Evolutionary conservation across 352 stramenopile genomes (phyloP), one percentile per base, ranked within the genome.

Genomic region (Blastocystis sp.): DNA sequence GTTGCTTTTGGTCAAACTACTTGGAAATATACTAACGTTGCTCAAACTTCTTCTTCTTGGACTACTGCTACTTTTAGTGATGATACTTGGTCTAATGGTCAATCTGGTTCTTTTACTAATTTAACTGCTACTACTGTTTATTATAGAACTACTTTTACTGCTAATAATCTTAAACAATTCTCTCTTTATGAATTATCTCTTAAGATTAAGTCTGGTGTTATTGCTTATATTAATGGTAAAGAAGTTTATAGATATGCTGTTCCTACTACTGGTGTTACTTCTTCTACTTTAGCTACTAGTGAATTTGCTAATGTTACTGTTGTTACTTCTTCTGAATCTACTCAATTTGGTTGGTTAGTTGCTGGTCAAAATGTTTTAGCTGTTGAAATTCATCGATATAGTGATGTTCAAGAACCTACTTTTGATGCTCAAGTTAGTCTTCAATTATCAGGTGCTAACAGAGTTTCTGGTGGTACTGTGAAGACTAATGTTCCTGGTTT

Each of bases 211-310:
- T 39, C 52, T 10, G 52, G 52, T 34, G 52, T 18, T 23, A 36
- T 62, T 6, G 11, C 54, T 9, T 62, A 62, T 16, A 27, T 62
- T 25, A 62, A 62, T 21, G 52, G 52, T 34, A 11, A 52, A 19
- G 52, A 49, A 33, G 31, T 62, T 2, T 42, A 27, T 34, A 25
- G 52, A n/a, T 16, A 43, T 9, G 54, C 39, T 28, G 16, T 62
- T 18, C 52, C 52, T 25, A 21, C n/a, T 7, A 31, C n/a, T 1
- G n/a, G n/a, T 0, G 16, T 59, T 2, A 31, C 32, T 18, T 13
- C 25, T 1, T 31, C 16, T 5, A 62, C 52, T 7, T 6, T 5
- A 0, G 52, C 52, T 16, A 32, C 34, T 4, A 18, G 4, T 10
- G 34, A 62, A 21, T 13, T 41, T 13, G 35, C 5, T 9, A 7